phyloP scores from a whole-genome alignment of 352 stramenopile genomes.

The Hyaloperonospora brassicae region DNA sequence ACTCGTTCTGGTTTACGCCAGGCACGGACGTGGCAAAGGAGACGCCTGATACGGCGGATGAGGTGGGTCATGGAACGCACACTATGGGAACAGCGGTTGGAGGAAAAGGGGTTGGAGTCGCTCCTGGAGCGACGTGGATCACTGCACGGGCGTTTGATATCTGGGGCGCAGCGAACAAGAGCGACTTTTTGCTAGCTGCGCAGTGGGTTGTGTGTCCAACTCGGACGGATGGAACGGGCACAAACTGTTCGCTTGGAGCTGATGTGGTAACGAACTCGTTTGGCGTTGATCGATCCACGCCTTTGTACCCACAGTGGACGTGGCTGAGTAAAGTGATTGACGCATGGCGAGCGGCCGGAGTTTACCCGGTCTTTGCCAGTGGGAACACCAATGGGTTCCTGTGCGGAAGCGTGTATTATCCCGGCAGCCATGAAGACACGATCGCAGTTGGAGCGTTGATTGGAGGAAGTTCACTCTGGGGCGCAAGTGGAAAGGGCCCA shows the following conservation, averaged over 20 bases:
- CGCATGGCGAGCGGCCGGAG: slow-evolving; percentile 40
- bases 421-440: slow-evolving; percentile 39
- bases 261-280: slow-evolving; percentile 67
- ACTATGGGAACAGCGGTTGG: slow-evolving; percentile 57
- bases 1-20: slow-evolving; percentile 59
- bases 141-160: slow-evolving; percentile 58
- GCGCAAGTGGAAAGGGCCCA: slow-evolving; percentile 60
- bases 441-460: slow-evolving; percentile 60
- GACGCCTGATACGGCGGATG: slow-evolving; percentile 54
- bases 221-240: slow-evolving; percentile 32
- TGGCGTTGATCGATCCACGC: slow-evolving; percentile 39
- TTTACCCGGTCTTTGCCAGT: slow-evolving; percentile 55
- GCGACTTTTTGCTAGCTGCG: slow-evolving; percentile 53
- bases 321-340: slow-evolving; percentile 52
- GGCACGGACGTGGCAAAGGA: slow-evolving; percentile 45
- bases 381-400: slow-evolving; percentile 69
- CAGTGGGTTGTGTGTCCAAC: slow-evolving; percentile 69
- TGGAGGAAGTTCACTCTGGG: slow-evolving; percentile 50
- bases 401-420: slow-evolving; percentile 63
- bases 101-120: slow-evolving; percentile 43
- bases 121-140: slow-evolving; percentile 58
- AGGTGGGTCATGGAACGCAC: slow-evolving; percentile 63
- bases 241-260: slow-evolving; percentile 48
- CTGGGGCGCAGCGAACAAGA: slow-evolving; percentile 50
- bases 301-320: slow-evolving; percentile 42